A percentile compares a stretch with the other conserved stretches of the same genome.
Evolutionary conservation across 2,329 filamentous ascomycete genomes (phyloP).

Genomic region (Verruconis gallopava): DNA sequence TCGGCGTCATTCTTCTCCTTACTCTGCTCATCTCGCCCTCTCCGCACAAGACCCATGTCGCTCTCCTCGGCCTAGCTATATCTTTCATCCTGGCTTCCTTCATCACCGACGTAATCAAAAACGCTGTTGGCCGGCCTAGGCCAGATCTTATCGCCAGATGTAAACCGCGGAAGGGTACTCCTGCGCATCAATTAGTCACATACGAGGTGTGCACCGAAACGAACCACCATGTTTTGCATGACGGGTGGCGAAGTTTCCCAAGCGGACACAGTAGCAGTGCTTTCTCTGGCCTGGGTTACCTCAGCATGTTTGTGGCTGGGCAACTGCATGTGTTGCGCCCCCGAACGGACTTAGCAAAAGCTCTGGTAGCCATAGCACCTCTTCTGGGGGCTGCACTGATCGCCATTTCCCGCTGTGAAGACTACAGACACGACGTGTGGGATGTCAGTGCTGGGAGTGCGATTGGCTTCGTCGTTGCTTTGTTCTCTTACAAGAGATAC

Average conservation of each 20-base stretch:
- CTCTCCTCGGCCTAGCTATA: constrained; percentile 68
- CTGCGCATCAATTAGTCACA: constrained; percentile 42
- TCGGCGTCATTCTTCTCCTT: constrained; percentile 53
- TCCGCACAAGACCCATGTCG: constrained; percentile 71
- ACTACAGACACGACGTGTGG: constrained; percentile 52
- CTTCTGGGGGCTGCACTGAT: constrained; percentile 45
- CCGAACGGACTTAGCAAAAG: constrained; percentile 41
- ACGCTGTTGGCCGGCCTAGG: constrained; percentile 67
- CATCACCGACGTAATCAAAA: constrained; percentile 84
- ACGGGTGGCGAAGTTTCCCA: constrained; percentile 76
- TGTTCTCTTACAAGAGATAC: constrained; percentile 47
- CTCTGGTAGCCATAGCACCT: constrained; percentile 42
- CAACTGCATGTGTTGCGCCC: constrained; percentile 48
- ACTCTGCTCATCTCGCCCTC: constrained; percentile 49
- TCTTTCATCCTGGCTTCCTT: constrained; percentile 62
- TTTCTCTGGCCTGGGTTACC: constrained; percentile 65
- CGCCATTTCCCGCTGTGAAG: constrained; percentile 47
- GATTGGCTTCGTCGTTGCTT: constrained; percentile 41
- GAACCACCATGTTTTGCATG: constrained; percentile 56
- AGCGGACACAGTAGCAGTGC: constrained; percentile 69
- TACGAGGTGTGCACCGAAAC: constrained; percentile 62
- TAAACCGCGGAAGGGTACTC: constrained; percentile 49
- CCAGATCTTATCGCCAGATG: constrained; percentile 86
- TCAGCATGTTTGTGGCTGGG: constrained; percentile 56
- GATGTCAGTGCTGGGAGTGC: constrained; percentile 45